phyloP scores from a whole-genome alignment of 2,329 filamentous ascomycete genomes.

The Pseudodiploospora longispora region DNA sequence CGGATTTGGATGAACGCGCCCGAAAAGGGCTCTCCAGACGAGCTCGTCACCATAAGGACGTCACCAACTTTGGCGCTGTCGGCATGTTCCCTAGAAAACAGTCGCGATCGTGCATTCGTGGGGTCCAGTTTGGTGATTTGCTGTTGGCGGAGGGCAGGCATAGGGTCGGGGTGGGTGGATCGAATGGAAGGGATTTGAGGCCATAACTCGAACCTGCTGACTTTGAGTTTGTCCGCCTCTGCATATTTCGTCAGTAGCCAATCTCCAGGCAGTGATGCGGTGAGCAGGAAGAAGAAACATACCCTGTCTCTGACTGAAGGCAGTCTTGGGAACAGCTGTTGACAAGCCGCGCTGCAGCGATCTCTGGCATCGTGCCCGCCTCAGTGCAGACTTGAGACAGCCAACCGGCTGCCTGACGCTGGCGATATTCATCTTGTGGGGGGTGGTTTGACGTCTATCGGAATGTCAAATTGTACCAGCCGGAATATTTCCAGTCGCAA shows the following conservation, averaged over 20 bases:
- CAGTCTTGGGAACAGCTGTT: conserved; percentile 24
- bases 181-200: conserved; percentile 48
- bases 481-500: conserved; percentile 6
- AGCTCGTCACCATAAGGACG: conserved; percentile 81
- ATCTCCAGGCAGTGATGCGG: background rate
- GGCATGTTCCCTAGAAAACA: conserved; percentile 71
- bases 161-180: conserved; percentile 54
- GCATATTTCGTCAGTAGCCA: conserved; percentile 9
- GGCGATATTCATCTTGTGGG: conserved; percentile 50
- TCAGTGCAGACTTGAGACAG: conserved; percentile 59
- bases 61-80: conserved; percentile 81
- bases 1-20: conserved; percentile 85
- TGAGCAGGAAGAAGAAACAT: conserved; percentile 11
- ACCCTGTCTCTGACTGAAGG: conserved; percentile 28
- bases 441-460: conserved; percentile 1
- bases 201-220: conserved; percentile 41
- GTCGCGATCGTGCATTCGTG: conserved; percentile 67
- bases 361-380: conserved; percentile 46
- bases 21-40: conserved; percentile 74
- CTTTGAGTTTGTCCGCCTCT: conserved; percentile 28
- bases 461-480: conserved; percentile 8
- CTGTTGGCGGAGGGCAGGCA: conserved; percentile 56
- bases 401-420: conserved; percentile 57
- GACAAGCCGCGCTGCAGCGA: conserved; percentile 39
- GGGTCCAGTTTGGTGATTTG: conserved; percentile 76